Conservation (phyloP, 2,329 filamentous ascomycete species). For the Fusarium sterilihyphosum region DNA sequence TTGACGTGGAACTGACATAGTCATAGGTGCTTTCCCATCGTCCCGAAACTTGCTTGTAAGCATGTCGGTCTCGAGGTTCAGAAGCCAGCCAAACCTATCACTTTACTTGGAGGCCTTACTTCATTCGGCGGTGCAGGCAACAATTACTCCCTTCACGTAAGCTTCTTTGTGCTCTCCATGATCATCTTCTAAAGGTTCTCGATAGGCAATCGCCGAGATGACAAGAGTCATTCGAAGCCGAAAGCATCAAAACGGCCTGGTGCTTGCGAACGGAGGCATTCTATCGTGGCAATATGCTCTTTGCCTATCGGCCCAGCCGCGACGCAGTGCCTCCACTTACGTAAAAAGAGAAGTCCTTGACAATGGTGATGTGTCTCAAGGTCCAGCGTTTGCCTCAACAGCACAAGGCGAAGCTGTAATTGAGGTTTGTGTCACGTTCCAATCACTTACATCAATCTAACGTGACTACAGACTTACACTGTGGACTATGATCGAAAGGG, state of each 20-base stretch:
- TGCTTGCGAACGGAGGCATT: conserved; percentile 73
- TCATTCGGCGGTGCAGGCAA: conserved; percentile 77
- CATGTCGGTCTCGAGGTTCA: conserved; percentile 65
- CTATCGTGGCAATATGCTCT: conserved; percentile 73
- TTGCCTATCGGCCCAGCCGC: conserved; percentile 61
- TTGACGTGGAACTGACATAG: fast-evolving
- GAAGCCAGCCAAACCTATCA: conserved; percentile 61
- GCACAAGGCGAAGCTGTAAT: conserved; percentile 38
- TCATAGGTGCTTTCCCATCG: conserved; percentile 73
- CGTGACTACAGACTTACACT: conserved; percentile 42
- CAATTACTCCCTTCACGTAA: conserved; percentile 75
- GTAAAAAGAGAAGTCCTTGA: background rate
- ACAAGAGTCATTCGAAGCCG: conserved; percentile 60
- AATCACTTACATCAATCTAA: fast-evolving
- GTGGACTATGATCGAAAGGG: conserved; percentile 44
- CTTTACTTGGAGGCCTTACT: conserved; percentile 71
- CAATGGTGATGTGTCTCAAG: background rate
- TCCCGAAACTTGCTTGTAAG: conserved; percentile 71
- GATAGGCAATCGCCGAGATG: conserved; percentile 61
- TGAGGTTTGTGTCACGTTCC: conserved; percentile 26
- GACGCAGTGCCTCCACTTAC: conserved; percentile 19
- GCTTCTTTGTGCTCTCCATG: conserved; percentile 38
- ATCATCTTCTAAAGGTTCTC: background rate
- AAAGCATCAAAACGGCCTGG: conserved; percentile 60
- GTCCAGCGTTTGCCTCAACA: conserved; percentile 24